Percentiles rank a stretch among this genome's conserved stretches.
These are phyloP conservation scores for Pisolithus thermaeus DNA, from an alignment of 1,284 basidiomycete species.

Conservation along the genomic window DNA sequence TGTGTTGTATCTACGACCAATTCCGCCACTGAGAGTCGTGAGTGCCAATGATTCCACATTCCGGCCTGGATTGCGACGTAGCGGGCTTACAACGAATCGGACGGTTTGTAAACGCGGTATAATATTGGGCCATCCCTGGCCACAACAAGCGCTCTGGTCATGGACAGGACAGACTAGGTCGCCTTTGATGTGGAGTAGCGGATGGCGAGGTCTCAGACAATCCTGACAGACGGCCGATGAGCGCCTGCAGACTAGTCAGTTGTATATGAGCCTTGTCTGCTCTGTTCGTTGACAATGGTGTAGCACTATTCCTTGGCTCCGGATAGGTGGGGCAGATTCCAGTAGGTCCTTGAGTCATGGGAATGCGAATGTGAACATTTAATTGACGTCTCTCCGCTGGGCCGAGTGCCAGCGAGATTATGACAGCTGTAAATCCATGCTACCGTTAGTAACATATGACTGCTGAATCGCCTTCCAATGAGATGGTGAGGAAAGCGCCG, in stretches of 20 bases:
- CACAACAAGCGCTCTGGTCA: conserved; percentile 17
- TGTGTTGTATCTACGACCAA: too few relatives aligned
- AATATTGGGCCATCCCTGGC: conserved; percentile 15
- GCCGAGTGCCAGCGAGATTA: conserved; percentile 15
- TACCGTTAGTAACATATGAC: conserved; percentile 10
- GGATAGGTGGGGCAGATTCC: conserved; percentile 23
- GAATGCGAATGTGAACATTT: conserved; percentile 35
- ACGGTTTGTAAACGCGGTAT: not conserved
- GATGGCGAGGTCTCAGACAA: not conserved
- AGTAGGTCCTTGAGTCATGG: conserved; percentile 29
- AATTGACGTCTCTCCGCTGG: conserved; percentile 19
- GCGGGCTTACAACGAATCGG: too few relatives aligned
- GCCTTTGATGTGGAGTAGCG: conserved; percentile 25
- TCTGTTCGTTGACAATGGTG: conserved; percentile 15
- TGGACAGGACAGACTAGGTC: conserved; percentile 15
- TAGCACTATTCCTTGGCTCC: conserved; percentile 26
- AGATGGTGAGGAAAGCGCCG: conserved; percentile 23
- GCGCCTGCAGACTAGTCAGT: too few relatives aligned
- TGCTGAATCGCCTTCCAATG: conserved; percentile 31
- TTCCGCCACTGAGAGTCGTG: too few relatives aligned
- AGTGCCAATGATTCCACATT: too few relatives aligned
- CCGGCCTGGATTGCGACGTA: too few relatives aligned
- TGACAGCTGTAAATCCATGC: conserved; percentile 33
- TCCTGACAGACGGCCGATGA: too few relatives aligned
- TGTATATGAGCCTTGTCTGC: too few relatives aligned